Evolutionary conservation across 176 grass and related monocot genomes (phyloP), one percentile per base, ranked within the genome.

Genomic region (Guadua angustifolia): DNA sequence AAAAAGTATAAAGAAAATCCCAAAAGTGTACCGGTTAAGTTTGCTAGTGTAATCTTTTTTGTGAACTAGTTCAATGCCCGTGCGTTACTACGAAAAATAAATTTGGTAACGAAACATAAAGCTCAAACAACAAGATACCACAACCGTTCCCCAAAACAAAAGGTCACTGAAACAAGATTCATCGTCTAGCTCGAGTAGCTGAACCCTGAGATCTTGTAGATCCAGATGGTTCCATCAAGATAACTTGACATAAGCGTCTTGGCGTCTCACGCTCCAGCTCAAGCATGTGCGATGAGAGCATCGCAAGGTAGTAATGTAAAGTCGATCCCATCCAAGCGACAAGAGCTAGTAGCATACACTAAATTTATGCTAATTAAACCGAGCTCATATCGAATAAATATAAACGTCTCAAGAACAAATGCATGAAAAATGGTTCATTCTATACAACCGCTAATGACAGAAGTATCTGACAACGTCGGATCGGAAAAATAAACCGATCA

Each of bases 191-290:
- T 74, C 13, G 82, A 87, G 81, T 94, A 94, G 78, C 80, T 79
- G 51, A 77, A 91, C 11, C 87, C 87, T 14, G 81, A 89, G 62
- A 97, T 87, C 69, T 93, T 90, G 17, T 79, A 97, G 77, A 94
- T 82, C 82, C 94, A 45, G 60, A 97, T 97, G 51, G 87, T 84
- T 66, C 94, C 94, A 86, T 97, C 94, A 26, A 91, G 91, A 44
- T 97, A 97, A 55, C 94, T 91, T 17, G 94, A n/a, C 90, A 9
- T 91, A 97, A 97, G 87, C 2, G 91, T 97, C 85, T 86, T 97
- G 64, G 89, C 94, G 71, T 97, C 94, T 24, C n/a, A 88, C 85
- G 52, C 89, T 97, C 94, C 94, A 97, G 86, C 81, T 94, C 91
- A 97, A 92, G 81, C 91, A 50, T 29, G 94, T 97, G 74, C 94